Base-by-base conservation (phyloP, 2,329 filamentous ascomycete species). In the Sporothrix pseudoabietina region DNA sequence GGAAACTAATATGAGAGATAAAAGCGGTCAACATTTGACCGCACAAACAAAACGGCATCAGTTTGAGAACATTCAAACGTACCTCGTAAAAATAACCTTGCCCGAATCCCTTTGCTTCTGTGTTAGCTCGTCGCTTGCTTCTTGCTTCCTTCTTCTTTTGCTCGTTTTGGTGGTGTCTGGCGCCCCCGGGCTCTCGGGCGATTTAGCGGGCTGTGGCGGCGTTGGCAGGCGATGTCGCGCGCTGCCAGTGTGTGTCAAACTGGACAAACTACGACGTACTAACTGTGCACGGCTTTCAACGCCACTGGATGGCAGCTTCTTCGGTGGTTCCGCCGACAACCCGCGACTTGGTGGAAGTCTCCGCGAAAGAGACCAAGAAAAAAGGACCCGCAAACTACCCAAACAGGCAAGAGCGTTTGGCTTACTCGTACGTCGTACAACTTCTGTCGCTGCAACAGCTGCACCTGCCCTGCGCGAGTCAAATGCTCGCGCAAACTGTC, bases 281-380 rank as follows among this genome's bases (percentile, higher is more conserved):
- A 26, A 26, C 47, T 16, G 16, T 35, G 30, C 4, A 52, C 4
- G n/a, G 30, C 30, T 4, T 35, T 19, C 57, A 35, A 9, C 57
- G 57, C 32, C 32, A n/a, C 59, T 63, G 19, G 22, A 63, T 22
- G 32, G 59, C 35, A 22, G 5, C 7, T 30, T 49, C 44, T 66
- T 66, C 63, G 63, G 63, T 32, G 63, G 63, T 66, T 49, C 63
- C 63, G 63, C 63, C 63, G 63, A 66, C 63, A 47, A 66, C 63
- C 63, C 63, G 63, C 63, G 63, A 66, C 4, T 8, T 26, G 52
- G 26, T 8, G 41, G 35, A 63, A 0, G 22, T 41, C 59, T 6
- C 9, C n/a, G 19, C 59, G 19, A 19, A 9, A 26, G 35, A 63
- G 39, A 41, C 35, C 19, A 19, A 32, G 16, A 39, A 61, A 61